Conservation (phyloP, 352 stramenopile species). For the Globisporangium apiculatum region DNA sequence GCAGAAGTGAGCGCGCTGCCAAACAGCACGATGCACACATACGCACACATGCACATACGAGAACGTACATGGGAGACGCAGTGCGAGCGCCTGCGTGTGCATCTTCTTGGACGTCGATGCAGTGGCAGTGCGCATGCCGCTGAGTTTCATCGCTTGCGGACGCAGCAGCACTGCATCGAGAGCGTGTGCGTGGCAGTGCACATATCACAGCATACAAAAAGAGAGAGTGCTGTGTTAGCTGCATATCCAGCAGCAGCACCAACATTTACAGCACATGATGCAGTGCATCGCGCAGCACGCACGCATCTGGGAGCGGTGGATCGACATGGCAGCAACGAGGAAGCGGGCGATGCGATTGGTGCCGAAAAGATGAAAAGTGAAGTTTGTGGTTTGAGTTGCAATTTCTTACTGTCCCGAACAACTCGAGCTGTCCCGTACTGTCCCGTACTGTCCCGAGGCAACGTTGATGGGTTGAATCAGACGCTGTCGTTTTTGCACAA, state of each 20-base stretch:
- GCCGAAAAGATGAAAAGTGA: too few species aligned
- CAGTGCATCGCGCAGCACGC: not conserved
- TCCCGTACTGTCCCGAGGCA: too few species aligned
- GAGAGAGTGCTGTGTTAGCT: not conserved
- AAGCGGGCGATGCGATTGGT: too few species aligned
- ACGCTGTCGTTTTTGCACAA: too few species aligned
- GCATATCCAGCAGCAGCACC: not conserved
- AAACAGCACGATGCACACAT: not conserved
- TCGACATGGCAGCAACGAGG: slow-evolving; percentile 6
- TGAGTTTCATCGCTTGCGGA: slow-evolving; percentile 29
- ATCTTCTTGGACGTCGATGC: slow-evolving; percentile 22
- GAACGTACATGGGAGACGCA: slow-evolving; percentile 21
- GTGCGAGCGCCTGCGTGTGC: slow-evolving; percentile 21
- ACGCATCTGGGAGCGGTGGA: slow-evolving; percentile 14
- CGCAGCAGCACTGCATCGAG: slow-evolving; percentile 29
- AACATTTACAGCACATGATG: not conserved
- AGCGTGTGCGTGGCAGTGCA: not conserved
- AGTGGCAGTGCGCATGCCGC: slow-evolving; percentile 17
- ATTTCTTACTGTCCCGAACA: too few species aligned
- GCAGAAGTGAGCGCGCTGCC: too few species aligned
- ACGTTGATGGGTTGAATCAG: too few species aligned
- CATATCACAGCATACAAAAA: too few species aligned
- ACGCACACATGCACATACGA: not conserved
- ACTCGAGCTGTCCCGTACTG: too few species aligned
- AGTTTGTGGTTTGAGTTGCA: too few species aligned